Base-by-base conservation (phyloP, 2,329 filamentous ascomycete species). In the Sclerotinia nivalis region DNA sequence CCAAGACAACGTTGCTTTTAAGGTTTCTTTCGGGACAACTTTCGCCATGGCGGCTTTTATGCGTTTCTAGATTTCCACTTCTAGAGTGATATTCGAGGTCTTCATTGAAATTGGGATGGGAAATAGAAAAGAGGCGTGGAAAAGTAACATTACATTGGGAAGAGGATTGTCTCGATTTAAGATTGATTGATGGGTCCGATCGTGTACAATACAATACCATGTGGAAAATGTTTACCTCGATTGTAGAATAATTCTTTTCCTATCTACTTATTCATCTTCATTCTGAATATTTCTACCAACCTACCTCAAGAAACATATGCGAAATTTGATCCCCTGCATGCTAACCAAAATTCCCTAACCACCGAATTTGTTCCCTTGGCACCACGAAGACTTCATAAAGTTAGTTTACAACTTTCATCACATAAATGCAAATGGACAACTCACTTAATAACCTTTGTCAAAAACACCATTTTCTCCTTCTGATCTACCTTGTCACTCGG, bases 281-380 rank as follows among this genome's bases (percentile, higher is more conserved):
- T 47, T n/a, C 10, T 20, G 22, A 2, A 18, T 31, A 7, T 49
- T 13, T 50, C 18, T 34, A 56, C 56, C 47, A 54, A 25, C 31
- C 25, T 8, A 22, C 15, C 37, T 70, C 62, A 70, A 70, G 87
- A 88, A 62, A 82, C 84, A 79, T 89, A 90, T 12, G 87, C 82
- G 78, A 89, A 90, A 74, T 82, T 87, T 0, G 84, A 84, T 6
- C 84, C 84, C 60, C 90, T 83, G 72, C 89, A 89, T 2, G 85
- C 83, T n/a, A 92, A 80, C 88, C 90, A 93, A 76, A 93, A 93
- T 43, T 92, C 89, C 70, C 87, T 85, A 4, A 92, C 87, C 0
- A 91, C 83, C 68, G 88, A 85, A 72, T 89, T 91, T 4, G 90
- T 92, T 64, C 84, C 81, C 72, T 86, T 84, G 1, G 86, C 83